These are phyloP conservation scores for Globisporangium spinosum DNA, from an alignment of 352 stramenopile genomes.

Conservation along the genomic window DNA sequence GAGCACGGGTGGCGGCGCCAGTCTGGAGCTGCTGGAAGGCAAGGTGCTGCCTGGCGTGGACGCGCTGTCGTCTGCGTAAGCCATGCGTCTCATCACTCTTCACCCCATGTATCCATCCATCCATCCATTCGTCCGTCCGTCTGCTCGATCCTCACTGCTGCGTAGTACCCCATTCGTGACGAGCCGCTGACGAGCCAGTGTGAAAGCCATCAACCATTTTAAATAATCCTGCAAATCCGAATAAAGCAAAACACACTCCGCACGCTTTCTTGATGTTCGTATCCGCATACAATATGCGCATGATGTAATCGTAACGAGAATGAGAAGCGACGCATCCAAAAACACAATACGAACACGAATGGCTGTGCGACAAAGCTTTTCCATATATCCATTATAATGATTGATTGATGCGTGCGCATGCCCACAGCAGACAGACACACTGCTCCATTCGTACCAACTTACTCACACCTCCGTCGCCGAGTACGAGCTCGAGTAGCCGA, in stretches of 20 bases:
- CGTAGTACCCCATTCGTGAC: not conserved
- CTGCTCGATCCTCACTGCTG: not conserved
- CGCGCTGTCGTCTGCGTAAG: slow-evolving; percentile 84
- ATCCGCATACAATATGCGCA: not conserved
- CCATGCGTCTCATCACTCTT: not conserved
- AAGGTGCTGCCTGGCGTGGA: slow-evolving; percentile 98
- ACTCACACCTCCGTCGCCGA: slow-evolving; percentile 62
- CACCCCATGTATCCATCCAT: not conserved
- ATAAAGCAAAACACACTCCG: slow-evolving; percentile 1
- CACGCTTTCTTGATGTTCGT: not conserved
- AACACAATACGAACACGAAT: not conserved
- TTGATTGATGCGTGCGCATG: not conserved
- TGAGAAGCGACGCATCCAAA: not conserved
- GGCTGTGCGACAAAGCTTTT: slow-evolving; percentile 4
- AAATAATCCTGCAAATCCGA: slow-evolving; percentile 2
- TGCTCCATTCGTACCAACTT: slow-evolving; percentile 7
- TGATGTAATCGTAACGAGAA: slow-evolving; percentile 1
- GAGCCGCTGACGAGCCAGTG: not conserved
- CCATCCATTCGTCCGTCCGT: not conserved
- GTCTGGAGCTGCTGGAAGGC: slow-evolving; percentile 96
- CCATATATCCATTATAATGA: slow-evolving; percentile 16
- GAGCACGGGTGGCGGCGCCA: slow-evolving; percentile 93
- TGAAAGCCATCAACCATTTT: not conserved
- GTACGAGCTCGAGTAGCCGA: slow-evolving; percentile 70
- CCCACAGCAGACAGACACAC: not conserved